These are phyloP conservation scores for Urostyla sp. DNA, from an alignment of 73 alveolate species.

Conservation along the genomic window DNA sequence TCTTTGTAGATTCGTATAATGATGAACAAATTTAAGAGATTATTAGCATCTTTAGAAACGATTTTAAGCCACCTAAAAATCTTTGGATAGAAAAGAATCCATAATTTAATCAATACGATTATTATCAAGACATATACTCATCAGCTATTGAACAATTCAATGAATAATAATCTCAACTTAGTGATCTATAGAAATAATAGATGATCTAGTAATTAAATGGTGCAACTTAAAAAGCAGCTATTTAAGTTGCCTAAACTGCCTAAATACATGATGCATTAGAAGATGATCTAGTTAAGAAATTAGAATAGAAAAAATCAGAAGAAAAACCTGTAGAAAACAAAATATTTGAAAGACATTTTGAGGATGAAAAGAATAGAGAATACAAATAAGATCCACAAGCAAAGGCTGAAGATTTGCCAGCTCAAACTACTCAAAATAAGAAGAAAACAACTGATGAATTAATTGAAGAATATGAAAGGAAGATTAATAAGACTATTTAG, in stretches of 20 bases:
- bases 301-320: conserved; percentile 35
- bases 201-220: conserved; percentile 2
- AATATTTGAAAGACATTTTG: conserved; percentile 51
- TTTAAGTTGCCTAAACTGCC: too few species aligned
- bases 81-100: conserved; percentile 75
- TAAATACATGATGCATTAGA: conserved; percentile 57
- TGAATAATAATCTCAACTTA: neutral
- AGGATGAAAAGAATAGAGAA: conserved; percentile 26
- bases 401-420: neutral
- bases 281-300: conserved; percentile 52
- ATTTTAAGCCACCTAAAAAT: conserved; percentile 79
- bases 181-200: conserved; percentile 8
- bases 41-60: conserved; percentile 74
- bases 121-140: conserved; percentile 48
- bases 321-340: conserved; percentile 15
- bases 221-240: too few species aligned
- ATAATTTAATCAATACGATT: conserved; percentile 23
- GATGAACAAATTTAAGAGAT: conserved; percentile 77
- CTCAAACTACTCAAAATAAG: neutral
- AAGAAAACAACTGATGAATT: conserved; percentile 59
- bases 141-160: conserved; percentile 53
- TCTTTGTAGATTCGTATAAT: conserved; percentile 65
- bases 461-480: conserved; percentile 59
- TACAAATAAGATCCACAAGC: neutral
- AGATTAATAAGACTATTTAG: conserved; percentile 40